Percentiles rank a stretch among this genome's conserved stretches.
Evolutionary conservation across 1,284 basidiomycete species (phyloP).

Genomic region (Irpex rosettiformis): DNA sequence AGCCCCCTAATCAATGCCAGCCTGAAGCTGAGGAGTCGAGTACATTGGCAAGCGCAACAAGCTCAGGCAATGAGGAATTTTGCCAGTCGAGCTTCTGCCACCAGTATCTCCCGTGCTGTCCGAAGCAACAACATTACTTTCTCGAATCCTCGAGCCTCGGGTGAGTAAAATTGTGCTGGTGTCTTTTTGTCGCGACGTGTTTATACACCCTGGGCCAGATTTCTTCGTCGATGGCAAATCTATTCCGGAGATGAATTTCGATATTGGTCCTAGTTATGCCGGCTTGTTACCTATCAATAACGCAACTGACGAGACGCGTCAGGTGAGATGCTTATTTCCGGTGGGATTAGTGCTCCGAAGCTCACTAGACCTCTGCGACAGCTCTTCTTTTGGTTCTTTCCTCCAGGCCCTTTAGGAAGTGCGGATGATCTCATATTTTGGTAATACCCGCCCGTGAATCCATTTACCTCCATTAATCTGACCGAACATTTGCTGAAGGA

Average conservation of each 20-base stretch:
- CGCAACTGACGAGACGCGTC: slow-evolving; percentile 56
- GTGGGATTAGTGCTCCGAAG: not conserved
- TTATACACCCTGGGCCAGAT: slow-evolving; percentile 37
- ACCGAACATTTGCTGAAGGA: slow-evolving; percentile 41
- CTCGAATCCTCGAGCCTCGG: slow-evolving; percentile 59
- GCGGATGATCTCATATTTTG: slow-evolving; percentile 73
- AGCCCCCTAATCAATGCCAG: not conserved
- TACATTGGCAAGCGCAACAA: slow-evolving; percentile 23
- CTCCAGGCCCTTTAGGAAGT: slow-evolving; percentile 67
- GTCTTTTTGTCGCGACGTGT: not conserved
- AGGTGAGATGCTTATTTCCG: slow-evolving; percentile 39
- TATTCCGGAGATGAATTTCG: slow-evolving; percentile 69
- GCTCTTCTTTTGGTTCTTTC: slow-evolving; percentile 89
- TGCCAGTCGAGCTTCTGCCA: slow-evolving; percentile 11
- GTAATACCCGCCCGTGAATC: slow-evolving; percentile 29
- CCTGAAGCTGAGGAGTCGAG: slow-evolving; percentile 18
- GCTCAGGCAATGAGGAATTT: slow-evolving; percentile 22
- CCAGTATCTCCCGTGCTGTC: not conserved
- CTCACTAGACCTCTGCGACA: slow-evolving; percentile 24
- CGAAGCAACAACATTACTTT: slow-evolving; percentile 64
- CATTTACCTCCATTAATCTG: not conserved
- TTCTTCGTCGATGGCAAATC: slow-evolving; percentile 68
- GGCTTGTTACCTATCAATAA: slow-evolving; percentile 70
- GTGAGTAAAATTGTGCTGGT: slow-evolving; percentile 33
- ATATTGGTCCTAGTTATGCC: slow-evolving; percentile 73